A percentile compares a stretch with the other conserved stretches of the same genome.
phyloP scores from a whole-genome alignment of 495 filamentous ascomycete genomes.

The Talaromyces nanjingensis region DNA sequence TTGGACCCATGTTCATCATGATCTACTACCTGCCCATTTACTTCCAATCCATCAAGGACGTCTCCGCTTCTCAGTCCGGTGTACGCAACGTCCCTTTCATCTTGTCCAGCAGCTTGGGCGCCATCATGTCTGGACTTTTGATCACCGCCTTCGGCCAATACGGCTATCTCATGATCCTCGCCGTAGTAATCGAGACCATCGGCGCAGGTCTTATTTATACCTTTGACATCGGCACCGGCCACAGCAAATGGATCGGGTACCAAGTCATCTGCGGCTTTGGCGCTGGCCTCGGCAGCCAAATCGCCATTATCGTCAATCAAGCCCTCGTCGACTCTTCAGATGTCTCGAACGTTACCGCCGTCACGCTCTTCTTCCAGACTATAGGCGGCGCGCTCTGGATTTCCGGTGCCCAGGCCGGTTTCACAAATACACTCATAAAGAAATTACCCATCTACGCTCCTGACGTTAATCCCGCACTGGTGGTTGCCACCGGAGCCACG shows the following conservation, averaged over 20 bases:
- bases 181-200: slow-evolving; percentile 44
- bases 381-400: slow-evolving; percentile 44
- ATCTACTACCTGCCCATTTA: slow-evolving; percentile 47
- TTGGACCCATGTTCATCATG: slow-evolving; percentile 15
- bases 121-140: slow-evolving; percentile 46
- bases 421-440: slow-evolving; percentile 33
- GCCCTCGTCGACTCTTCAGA: slow-evolving; percentile 16
- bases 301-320: slow-evolving; percentile 28
- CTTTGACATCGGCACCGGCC: slow-evolving; percentile 16
- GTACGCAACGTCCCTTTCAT: slow-evolving; percentile 62
- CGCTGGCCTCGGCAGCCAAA: slow-evolving; percentile 23
- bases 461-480: slow-evolving; percentile 26
- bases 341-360: slow-evolving; percentile 16
- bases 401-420: slow-evolving; percentile 39
- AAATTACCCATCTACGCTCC: slow-evolving; percentile 30
- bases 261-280: slow-evolving; percentile 30
- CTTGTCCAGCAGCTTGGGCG: slow-evolving; percentile 43
- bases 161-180: slow-evolving; percentile 47
- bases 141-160: slow-evolving; percentile 56
- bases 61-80: slow-evolving; percentile 53
- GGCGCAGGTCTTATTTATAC: slow-evolving; percentile 47
- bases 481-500: slow-evolving; percentile 45
- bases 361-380: slow-evolving; percentile 21
- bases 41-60: slow-evolving; percentile 67
- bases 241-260: slow-evolving; percentile 32